phyloP scores from a whole-genome alignment of 495 filamentous ascomycete species.

The Talaromyces trachyspermus region DNA sequence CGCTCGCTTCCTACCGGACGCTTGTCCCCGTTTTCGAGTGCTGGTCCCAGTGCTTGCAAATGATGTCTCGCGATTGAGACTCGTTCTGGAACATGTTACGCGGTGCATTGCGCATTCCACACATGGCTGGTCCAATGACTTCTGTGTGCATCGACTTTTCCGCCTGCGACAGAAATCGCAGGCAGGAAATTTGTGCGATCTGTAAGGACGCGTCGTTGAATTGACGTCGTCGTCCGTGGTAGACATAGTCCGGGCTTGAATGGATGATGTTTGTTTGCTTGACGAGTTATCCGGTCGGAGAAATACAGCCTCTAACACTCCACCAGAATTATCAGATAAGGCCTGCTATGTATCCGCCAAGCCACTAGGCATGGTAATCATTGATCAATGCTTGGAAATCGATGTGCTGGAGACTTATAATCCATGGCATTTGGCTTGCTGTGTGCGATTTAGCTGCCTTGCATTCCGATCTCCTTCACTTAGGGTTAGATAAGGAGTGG shows the following conservation, averaged over 20 bases:
- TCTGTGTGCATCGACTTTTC: constrained; percentile 21
- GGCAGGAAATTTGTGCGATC: constrained; percentile 26
- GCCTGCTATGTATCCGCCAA: too few species aligned
- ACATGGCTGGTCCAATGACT: constrained; percentile 16
- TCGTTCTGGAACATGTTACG: constrained; percentile 8
- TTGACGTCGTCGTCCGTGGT: neutral
- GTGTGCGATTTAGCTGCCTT: too few species aligned
- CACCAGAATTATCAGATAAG: too few species aligned
- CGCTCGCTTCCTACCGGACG: neutral
- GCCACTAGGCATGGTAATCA: too few species aligned
- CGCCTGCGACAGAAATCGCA: constrained; percentile 24
- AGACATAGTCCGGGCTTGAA: neutral
- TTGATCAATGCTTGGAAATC: too few species aligned
- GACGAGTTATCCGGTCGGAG: neutral
- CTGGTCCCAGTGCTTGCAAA: constrained; percentile 6
- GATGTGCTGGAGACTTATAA: too few species aligned
- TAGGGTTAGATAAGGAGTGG: too few species aligned
- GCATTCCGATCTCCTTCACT: too few species aligned
- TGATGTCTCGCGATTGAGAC: constrained; percentile 3
- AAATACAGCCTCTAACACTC: too few species aligned
- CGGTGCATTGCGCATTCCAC: constrained; percentile 19
- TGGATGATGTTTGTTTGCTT: neutral
- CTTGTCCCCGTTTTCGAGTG: constrained; percentile 2
- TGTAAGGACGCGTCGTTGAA: constrained; percentile 16
- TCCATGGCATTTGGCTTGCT: too few species aligned